Percentiles rank a stretch among this genome's conserved stretches.
Conservation (phyloP, 1,139 yeast genomes). For the Hanseniaspora uvarum region DNA sequence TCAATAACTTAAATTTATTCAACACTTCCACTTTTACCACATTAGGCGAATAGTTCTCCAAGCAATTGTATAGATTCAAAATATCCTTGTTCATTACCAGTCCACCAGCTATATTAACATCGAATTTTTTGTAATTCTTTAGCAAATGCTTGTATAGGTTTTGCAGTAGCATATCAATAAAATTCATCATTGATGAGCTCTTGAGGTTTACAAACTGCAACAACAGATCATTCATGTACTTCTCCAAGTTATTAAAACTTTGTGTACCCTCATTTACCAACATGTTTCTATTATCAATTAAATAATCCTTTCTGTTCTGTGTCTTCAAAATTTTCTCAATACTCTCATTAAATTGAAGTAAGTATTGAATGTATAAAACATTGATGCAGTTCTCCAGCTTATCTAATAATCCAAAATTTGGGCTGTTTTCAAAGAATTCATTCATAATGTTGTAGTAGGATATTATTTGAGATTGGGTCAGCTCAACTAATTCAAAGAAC, state of each 20-base stretch:
- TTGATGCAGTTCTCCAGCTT: slow-evolving; percentile 10
- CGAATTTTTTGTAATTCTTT: slow-evolving; percentile 15
- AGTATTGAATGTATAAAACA: neutral
- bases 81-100: slow-evolving; percentile 13
- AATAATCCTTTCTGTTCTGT: slow-evolving; percentile 10
- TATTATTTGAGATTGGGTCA: neutral
- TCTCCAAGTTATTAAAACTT: neutral
- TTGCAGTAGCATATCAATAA: slow-evolving; percentile 1
- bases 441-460: neutral
- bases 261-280: neutral
- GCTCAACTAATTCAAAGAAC: neutral
- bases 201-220: neutral
- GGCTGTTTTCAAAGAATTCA: neutral
- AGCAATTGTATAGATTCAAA: slow-evolving; percentile 7
- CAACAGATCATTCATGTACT: neutral
- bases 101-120: slow-evolving; percentile 13
- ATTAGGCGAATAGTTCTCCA: neutral
- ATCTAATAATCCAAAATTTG: neutral
- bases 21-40: neutral
- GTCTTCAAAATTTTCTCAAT: slow-evolving; percentile 5
- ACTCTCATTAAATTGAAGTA: slow-evolving; percentile 1
- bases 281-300: neutral
- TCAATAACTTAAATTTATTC: slow-evolving; percentile 7
- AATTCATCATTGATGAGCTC: neutral
- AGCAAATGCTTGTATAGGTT: slow-evolving; percentile 4